Evolutionary conservation across 2,329 filamentous ascomycete species (phyloP), one percentile per base, ranked within the genome.

Genomic region (Neopestalotiopsis sp.): DNA sequence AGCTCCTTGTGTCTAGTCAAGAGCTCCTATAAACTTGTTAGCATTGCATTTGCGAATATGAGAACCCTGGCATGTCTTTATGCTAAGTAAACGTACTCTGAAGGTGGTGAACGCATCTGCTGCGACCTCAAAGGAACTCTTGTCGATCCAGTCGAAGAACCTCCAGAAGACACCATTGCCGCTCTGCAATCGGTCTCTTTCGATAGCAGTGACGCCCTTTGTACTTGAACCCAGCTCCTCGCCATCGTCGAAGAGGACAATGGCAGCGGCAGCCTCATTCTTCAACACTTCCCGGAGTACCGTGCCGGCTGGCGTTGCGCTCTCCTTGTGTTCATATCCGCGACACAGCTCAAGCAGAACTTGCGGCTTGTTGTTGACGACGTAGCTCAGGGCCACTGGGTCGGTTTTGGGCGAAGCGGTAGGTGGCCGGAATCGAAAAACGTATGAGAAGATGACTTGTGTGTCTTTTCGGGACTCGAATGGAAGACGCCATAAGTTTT

Each of bases 71-170:
- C 10, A 6, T 17, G 30, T 14, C 1, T 3, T 17, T 20, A 0
- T 30, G n/a, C 30, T 13, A 12, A 3, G 59, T 13, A 49, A 30
- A 73, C 89, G 76, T 87, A 97, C 94, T 79, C 95, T 89, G 81
- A 99, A 99, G 4, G 95, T 98, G 69, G 95, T 97, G 80, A 99
- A 99, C 1, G 96, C 95, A 84, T 99, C 96, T 40, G 96, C 95
- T 75, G 94, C 95, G 73, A 98, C 94, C 84, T 99, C 96, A 77
- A 99, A 99, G 38, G 93, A 95, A 74, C 94, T 94, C 81, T 94
- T 94, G 82, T 98, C 95, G 75, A 99, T 97, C 94, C 95, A 99
- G 71, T 92, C 90, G 78, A 99, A 98, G 82, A 98, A 98, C 61
- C 89, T 91, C 96, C 96, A 99, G 79, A 99, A 98, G 1, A 98